Evolutionary conservation across 345 rosid species (phyloP), one percentile per base, ranked within the genome.

Genomic region (Gossypium mustelinum): DNA sequence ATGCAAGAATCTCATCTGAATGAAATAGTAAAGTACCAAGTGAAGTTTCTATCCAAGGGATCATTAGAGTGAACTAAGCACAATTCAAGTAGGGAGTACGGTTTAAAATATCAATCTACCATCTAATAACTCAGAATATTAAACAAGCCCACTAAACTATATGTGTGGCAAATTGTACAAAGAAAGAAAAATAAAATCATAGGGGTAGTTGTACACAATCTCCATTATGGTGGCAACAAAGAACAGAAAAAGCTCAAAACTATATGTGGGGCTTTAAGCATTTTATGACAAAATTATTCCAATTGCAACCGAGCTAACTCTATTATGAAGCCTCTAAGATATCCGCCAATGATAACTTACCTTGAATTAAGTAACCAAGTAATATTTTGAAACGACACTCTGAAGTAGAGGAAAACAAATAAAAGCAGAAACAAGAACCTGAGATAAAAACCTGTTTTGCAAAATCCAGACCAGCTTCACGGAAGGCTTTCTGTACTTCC

Each of bases 401-500:
- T 3, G 52, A 50, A 75, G 71, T 24, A 25, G 22, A 72, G 75
- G 57, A 76, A 75, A 78, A 70, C 59, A 29, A 78, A 73, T n/a
- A 59, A 81, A 82, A 88, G 76, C 81, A 78, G 81, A 80, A 84
- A 84, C 76, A 85, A 84, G 80, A 86, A 85, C 88, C 90, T 84
- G 89, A 84, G 89, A 80, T 79, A 76, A 85, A 89, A 78, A 94
- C 99, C 99, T 92, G 99, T 93, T 94, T 94, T 68, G 99, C 79
- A 82, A 94, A 94, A 54, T 86, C 84, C 86, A 94, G 84, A 79
- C 98, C 99, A 75, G 94, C 90, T 72, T 94, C 98, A 79, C 98
- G 96, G 81, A 94, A 94, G 70, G 99, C 98, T 83, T 91, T 91
- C 80, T 94, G 98, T 73, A 94, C 98, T 87, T 94, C 98, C 84